These are phyloP conservation scores for Russula virescens DNA, from an alignment of 768 basidiomycete species.

Conservation along the genomic window DNA sequence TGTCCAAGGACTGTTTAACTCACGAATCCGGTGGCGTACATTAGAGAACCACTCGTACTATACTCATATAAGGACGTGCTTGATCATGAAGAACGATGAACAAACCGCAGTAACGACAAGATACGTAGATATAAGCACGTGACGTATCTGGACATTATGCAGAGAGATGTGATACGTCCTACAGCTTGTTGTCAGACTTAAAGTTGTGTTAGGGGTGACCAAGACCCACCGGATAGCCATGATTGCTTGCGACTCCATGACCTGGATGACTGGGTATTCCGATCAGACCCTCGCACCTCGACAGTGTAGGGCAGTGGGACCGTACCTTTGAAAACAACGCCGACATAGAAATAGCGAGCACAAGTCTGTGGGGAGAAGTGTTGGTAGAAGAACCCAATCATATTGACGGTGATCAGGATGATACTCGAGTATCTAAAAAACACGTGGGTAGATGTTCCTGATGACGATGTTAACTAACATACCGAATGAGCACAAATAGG, in stretches of 20 bases:
- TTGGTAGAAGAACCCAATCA: conserved; percentile 52
- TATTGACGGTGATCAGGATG: conserved; percentile 44
- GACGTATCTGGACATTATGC: conserved; percentile 38
- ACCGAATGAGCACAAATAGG: conserved; percentile 22
- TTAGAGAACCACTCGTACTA: conserved; percentile 55
- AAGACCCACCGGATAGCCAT: conserved; percentile 48
- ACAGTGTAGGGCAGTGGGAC: not conserved
- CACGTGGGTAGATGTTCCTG: not conserved
- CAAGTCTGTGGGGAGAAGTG: conserved; percentile 46
- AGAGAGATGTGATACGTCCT: conserved; percentile 57
- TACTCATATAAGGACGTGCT: not conserved
- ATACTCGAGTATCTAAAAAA: conserved; percentile 41
- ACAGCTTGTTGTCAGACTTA: conserved; percentile 4
- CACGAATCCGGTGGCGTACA: conserved; percentile 45
- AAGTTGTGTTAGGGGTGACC: not conserved
- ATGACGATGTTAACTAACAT: not conserved
- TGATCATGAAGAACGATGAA: conserved; percentile 24
- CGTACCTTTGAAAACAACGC: conserved; percentile 60
- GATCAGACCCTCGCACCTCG: not conserved
- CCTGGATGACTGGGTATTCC: conserved; percentile 46
- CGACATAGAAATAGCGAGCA: conserved; percentile 42
- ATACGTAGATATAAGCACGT: conserved; percentile 38
- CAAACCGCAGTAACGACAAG: conserved; percentile 40
- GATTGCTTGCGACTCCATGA: conserved; percentile 60
- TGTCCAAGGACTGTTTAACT: conserved; percentile 26